These are phyloP conservation scores for Monocercomonoides exilis DNA, from an alignment of 78 protist genomes.

Conservation along the genomic window DNA sequence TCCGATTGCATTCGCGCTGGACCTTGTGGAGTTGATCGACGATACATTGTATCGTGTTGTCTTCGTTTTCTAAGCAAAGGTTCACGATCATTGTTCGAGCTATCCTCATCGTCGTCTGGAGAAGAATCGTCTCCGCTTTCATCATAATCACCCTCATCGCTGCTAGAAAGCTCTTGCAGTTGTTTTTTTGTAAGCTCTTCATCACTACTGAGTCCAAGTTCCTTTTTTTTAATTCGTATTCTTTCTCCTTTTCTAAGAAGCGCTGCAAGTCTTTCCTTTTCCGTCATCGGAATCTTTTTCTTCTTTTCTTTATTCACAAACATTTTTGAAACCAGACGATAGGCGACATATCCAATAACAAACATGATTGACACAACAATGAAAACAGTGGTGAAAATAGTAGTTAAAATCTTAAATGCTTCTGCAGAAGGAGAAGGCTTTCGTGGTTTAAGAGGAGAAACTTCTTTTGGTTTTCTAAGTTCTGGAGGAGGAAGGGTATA, in stretches of 20 bases:
- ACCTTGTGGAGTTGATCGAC: no score
- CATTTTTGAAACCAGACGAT: background rate
- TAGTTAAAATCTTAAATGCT: background rate
- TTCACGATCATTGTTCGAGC: no score
- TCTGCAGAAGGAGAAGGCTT: background rate
- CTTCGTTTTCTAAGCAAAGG: no score
- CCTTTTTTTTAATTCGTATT: background rate
- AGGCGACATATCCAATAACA: background rate
- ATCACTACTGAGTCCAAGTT: no score
- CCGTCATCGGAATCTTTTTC: background rate
- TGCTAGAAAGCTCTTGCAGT: no score
- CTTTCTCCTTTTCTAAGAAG: background rate
- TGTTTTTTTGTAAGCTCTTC: no score
- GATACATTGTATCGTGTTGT: no score
- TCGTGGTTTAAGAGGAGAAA: background rate
- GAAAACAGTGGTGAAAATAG: background rate
- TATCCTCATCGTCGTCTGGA: no score
- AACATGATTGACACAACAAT: background rate
- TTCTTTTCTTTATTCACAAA: background rate
- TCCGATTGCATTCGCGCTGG: no score
- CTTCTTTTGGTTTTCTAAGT: background rate
- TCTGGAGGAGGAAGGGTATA: background rate
- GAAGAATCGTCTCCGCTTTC: no score
- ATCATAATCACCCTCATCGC: no score
- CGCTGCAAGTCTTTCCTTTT: background rate